Base-by-base conservation (phyloP, 1,284 basidiomycete genomes). In the Apiotrichum domesticum region DNA sequence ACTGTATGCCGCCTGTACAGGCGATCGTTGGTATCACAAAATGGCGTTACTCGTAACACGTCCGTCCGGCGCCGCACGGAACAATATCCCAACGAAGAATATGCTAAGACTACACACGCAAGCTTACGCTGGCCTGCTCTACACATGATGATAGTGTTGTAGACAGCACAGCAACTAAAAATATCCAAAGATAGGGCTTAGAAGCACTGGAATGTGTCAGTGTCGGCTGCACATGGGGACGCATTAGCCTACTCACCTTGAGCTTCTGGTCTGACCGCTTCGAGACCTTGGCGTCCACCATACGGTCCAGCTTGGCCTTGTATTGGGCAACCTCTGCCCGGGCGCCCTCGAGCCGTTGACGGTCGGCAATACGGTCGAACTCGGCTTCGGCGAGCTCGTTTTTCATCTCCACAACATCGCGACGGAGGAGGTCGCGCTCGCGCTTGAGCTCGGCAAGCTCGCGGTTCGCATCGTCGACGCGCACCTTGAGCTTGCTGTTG, bases 221-320 rank as follows among this genome's bases (percentile, higher is more conserved):
- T n/a, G 34, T 7, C 37, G 37, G 32, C 8, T 13, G 6, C 4
- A 42, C 5, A 21, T 13, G 21, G 21, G 21, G 21, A n/a, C 13
- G 6, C 1, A 29, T 29, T 41, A 9, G 10, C n/a, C 14, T 29
- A 62, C 71, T 64, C 59, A 71, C 74, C 62, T 72, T 74, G 57
- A 75, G 63, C 57, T 68, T 66, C 52, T 64, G 60, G 46, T 63
- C 62, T 15, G 63, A 58, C 56, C 65, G 69, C 63, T 72, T 71
- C 49, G 63, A 63, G 40, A 72, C 71, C 59, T 73, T 71, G 14
- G 56, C 57, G 46, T 75, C 72, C n/a, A 72, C 64, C 43, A 67
- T 66, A 59, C 68, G 61, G 44, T 75, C 72, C 53, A 73, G 53
- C 54, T 72, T 66, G 43, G 66, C 66, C 55, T 66, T 67, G 53